phyloP scores from a whole-genome alignment of 129 eudicot species.

The Apium graveolens region DNA sequence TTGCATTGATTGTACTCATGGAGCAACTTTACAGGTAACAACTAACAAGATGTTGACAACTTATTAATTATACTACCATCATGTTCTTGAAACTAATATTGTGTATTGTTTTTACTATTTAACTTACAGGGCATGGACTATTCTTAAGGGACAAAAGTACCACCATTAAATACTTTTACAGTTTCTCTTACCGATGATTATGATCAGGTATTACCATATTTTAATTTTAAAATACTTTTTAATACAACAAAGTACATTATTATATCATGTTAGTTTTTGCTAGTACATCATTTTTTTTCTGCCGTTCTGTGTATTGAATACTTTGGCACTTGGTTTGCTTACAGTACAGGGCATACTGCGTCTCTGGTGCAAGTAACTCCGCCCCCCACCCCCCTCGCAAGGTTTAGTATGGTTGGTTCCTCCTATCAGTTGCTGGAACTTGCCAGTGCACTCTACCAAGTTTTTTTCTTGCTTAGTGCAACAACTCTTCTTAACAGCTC shows the following conservation, averaged over 20 bases:
- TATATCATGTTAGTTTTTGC: neutral
- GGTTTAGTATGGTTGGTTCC: too few relatives aligned
- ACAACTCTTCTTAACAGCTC: neutral
- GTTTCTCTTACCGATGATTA: neutral
- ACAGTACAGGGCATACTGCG: too few relatives aligned
- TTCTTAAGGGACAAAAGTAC: constrained; percentile 85
- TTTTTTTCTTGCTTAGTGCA: neutral
- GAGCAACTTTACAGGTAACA: constrained; percentile 70
- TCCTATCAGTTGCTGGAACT: neutral
- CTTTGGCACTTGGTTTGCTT: neutral
- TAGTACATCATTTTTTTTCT: neutral
- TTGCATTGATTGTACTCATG: constrained; percentile 72
- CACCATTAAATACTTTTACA: constrained; percentile 43
- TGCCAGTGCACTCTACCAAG: neutral
- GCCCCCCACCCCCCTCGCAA: too few relatives aligned
- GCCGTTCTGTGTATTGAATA: neutral
- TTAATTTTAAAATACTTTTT: neutral
- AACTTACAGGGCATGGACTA: constrained; percentile 80
- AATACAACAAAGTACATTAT: neutral
- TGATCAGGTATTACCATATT: neutral
- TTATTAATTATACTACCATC: neutral
- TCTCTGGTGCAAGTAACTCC: too few relatives aligned
- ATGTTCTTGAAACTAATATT: constrained; percentile 3
- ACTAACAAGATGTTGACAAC: neutral
- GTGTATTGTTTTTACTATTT: neutral